Conservation (phyloP, 108 stramenopile species). For the Pinguiococcus pyrenoidosus region DNA sequence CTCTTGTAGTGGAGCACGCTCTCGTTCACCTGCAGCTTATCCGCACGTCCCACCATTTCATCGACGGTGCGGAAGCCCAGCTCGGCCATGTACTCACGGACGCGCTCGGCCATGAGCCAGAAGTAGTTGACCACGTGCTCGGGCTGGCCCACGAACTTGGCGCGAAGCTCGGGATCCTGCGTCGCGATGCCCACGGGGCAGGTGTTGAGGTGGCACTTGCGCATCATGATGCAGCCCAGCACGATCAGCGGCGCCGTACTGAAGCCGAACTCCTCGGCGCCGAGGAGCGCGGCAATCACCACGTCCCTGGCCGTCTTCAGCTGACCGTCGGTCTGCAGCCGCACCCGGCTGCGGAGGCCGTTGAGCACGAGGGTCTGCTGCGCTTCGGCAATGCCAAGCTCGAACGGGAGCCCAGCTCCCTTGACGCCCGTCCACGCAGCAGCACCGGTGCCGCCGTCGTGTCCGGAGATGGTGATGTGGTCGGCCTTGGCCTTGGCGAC, state of each 20-base stretch:
- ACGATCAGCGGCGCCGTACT: constrained; percentile 80
- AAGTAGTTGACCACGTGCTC: constrained; percentile 96
- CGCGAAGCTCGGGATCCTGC: constrained; percentile 85
- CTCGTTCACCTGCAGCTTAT: constrained; percentile 62
- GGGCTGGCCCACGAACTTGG: constrained; percentile 85
- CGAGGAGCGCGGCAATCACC: constrained; percentile 72
- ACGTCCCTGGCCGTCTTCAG: constrained; percentile 84
- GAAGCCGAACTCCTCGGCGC: constrained; percentile 85
- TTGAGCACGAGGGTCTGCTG: constrained; percentile 85
- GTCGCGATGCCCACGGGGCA: constrained; percentile 92
- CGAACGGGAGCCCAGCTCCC: constrained; percentile 82
- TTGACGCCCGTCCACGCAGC: constrained; percentile 86
- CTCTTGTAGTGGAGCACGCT: constrained; percentile 85
- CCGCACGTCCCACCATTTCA: constrained; percentile 88
- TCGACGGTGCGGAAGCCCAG: constrained; percentile 81
- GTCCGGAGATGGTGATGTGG: constrained; percentile 76
- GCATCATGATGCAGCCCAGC: constrained; percentile 93
- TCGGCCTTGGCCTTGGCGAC: constrained; percentile 89
- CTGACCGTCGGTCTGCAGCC: constrained; percentile 83
- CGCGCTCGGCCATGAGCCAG: constrained; percentile 80
- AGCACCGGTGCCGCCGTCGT: constrained; percentile 89
- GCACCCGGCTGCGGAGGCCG: constrained; percentile 70
- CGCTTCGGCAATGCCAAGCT: constrained; percentile 85
- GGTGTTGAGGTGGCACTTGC: constrained; percentile 91
- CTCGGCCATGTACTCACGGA: constrained; percentile 71